Percentiles rank a stretch among this genome's conserved stretches.
Evolutionary conservation across 305 asterid species (phyloP).

Genomic region (Lippia alba): DNA sequence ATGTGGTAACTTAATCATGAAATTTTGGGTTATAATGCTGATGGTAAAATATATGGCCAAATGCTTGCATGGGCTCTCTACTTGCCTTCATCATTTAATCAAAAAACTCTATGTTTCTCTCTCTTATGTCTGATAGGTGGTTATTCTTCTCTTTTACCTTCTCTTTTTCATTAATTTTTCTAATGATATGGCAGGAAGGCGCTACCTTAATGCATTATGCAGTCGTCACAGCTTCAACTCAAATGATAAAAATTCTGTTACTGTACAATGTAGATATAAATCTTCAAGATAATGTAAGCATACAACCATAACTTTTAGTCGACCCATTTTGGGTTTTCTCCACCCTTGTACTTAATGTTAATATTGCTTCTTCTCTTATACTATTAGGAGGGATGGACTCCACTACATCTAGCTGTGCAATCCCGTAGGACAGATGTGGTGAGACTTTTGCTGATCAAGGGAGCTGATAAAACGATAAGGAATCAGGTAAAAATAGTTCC

Average conservation of each 20-base stretch:
- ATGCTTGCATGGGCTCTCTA: slow-evolving; percentile 20
- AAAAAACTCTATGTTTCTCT: not conserved
- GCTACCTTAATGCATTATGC: slow-evolving; percentile 96
- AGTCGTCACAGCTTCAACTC: slow-evolving; percentile 75
- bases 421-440: slow-evolving; percentile 82
- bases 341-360: slow-evolving; percentile 8
- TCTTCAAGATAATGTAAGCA: slow-evolving; percentile 71
- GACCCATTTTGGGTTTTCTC: slow-evolving; percentile 6
- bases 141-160: slow-evolving; percentile 18
- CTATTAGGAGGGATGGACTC: slow-evolving; percentile 87
- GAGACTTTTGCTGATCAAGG: slow-evolving; percentile 84
- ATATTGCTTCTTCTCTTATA: slow-evolving; percentile 22
- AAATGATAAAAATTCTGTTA: slow-evolving; percentile 84
- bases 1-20: slow-evolving; percentile 7
- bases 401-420: slow-evolving; percentile 91
- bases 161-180: slow-evolving; percentile 6
- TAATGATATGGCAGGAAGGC: slow-evolving; percentile 63
- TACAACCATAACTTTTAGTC: slow-evolving; percentile 21
- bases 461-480: slow-evolving; percentile 73
- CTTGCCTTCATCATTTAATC: slow-evolving; percentile 10
- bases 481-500: slow-evolving; percentile 55
- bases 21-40: not conserved
- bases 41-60: not conserved
- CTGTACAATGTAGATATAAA: slow-evolving; percentile 84
- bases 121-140: not conserved